phyloP scores from a whole-genome alignment of 305 asterid genomes.

The Fraxinus sp. region DNA sequence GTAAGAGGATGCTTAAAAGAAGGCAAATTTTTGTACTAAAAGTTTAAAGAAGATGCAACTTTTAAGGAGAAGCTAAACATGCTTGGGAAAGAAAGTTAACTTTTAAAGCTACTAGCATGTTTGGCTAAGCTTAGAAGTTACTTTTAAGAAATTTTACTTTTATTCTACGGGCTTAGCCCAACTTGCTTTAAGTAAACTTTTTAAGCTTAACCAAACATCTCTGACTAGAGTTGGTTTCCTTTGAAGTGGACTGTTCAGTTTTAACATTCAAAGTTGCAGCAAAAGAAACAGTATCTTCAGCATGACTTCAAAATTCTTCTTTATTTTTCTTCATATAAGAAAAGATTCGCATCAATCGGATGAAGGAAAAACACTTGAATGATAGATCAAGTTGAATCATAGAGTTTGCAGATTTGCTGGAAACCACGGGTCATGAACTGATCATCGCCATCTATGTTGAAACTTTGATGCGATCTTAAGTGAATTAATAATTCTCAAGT shows the following conservation, averaged over 20 bases:
- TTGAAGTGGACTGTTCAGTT: neutral
- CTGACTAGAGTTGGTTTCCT: neutral
- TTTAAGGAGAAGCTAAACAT: neutral
- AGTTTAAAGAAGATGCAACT: neutral
- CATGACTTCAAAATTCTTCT: neutral
- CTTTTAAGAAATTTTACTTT: neutral
- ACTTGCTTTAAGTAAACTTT: neutral
- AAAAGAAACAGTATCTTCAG: neutral
- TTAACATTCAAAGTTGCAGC: neutral
- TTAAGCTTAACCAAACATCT: neutral
- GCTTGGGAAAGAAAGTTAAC: neutral
- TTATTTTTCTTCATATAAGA: neutral
- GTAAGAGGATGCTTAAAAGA: neutral
- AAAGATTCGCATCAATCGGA: neutral
- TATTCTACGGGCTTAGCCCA: neutral
- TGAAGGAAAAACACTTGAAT: neutral
- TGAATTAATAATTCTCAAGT: neutral
- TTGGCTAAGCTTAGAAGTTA: neutral
- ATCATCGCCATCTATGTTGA: neutral
- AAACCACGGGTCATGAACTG: neutral
- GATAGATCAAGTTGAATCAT: neutral
- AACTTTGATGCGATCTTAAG: neutral
- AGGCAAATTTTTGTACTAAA: neutral
- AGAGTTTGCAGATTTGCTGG: neutral
- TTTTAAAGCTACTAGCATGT: neutral